phyloP scores from a whole-genome alignment of 1,284 basidiomycete genomes.

The Cryptococcus maquisensis region DNA sequence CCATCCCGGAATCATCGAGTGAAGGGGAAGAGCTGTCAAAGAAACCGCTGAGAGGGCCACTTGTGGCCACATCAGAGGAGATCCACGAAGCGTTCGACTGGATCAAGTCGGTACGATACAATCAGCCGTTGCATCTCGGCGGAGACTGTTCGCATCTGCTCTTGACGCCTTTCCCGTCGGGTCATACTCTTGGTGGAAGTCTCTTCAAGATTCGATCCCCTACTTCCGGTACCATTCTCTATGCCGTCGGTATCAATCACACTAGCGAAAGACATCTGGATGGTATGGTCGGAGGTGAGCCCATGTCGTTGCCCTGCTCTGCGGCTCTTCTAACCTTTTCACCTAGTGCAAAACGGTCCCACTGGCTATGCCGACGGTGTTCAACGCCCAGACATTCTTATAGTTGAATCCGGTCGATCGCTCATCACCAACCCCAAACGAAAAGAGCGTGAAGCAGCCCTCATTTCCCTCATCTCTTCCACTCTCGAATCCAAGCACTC shows the following conservation, averaged over 20 bases:
- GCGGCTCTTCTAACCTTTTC: background rate
- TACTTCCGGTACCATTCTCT: slow-evolving; percentile 89
- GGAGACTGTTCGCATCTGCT: slow-evolving; percentile 58
- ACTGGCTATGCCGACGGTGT: slow-evolving; percentile 61
- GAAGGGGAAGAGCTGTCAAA: slow-evolving; percentile 24
- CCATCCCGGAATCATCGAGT: slow-evolving; percentile 8
- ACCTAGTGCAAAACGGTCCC: slow-evolving; percentile 51
- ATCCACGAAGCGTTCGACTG: slow-evolving; percentile 93
- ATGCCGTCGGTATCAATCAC: slow-evolving; percentile 95
- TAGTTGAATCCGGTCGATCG: slow-evolving; percentile 85
- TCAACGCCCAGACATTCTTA: slow-evolving; percentile 82
- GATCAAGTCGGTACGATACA: slow-evolving; percentile 87
- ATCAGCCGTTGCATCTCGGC: slow-evolving; percentile 91
- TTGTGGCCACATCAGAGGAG: slow-evolving; percentile 65
- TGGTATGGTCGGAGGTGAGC: slow-evolving; percentile 64
- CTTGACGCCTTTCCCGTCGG: slow-evolving; percentile 92
- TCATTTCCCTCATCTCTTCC: slow-evolving; percentile 82
- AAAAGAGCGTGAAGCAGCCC: slow-evolving; percentile 83
- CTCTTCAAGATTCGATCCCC: slow-evolving; percentile 99
- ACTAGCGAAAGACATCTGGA: slow-evolving; percentile 94
- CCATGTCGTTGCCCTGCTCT: slow-evolving; percentile 43
- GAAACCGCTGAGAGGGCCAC: slow-evolving; percentile 39
- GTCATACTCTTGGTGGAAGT: slow-evolving; percentile 92
- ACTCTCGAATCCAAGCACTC: slow-evolving; percentile 75
- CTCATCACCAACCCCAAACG: slow-evolving; percentile 76